phyloP scores from a whole-genome alignment of 306 rosid species.

The Vachellia collinsii region DNA sequence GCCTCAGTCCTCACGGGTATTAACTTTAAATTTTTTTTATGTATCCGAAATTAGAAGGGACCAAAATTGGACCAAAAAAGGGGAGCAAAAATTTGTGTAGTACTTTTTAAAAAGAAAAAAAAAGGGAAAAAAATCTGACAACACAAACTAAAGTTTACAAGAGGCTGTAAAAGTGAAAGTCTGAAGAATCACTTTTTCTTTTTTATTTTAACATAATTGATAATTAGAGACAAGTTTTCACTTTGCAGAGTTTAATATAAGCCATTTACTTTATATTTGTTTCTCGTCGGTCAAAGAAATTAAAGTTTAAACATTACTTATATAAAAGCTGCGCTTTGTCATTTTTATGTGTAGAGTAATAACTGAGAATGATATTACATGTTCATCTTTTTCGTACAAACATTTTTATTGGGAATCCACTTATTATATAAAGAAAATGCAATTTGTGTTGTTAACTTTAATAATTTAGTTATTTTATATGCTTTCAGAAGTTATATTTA shows the following conservation, averaged over 20 bases:
- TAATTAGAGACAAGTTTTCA: conserved; percentile 17
- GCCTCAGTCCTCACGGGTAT: too few species aligned
- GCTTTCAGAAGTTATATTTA: neutral
- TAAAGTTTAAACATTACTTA: neutral
- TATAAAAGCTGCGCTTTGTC: conserved; percentile 10
- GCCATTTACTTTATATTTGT: neutral
- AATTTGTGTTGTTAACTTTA: neutral
- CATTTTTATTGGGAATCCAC: neutral
- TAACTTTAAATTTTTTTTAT: neutral
- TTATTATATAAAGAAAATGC: neutral
- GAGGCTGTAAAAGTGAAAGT: conserved; percentile 3
- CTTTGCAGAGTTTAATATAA: conserved; percentile 6
- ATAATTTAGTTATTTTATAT: neutral
- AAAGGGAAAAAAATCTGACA: neutral
- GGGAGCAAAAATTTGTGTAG: neutral
- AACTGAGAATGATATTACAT: neutral
- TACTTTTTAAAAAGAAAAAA: neutral
- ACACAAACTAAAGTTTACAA: conserved; percentile 2
- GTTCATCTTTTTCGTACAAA: neutral
- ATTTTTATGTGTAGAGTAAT: neutral
- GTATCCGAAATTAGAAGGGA: neutral
- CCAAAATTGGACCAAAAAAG: too few species aligned
- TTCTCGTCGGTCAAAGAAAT: neutral
- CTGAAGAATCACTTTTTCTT: neutral
- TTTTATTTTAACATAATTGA: neutral